Conservation (phyloP, 2,329 filamentous ascomycete genomes). For the Diaporthe australafricana region DNA sequence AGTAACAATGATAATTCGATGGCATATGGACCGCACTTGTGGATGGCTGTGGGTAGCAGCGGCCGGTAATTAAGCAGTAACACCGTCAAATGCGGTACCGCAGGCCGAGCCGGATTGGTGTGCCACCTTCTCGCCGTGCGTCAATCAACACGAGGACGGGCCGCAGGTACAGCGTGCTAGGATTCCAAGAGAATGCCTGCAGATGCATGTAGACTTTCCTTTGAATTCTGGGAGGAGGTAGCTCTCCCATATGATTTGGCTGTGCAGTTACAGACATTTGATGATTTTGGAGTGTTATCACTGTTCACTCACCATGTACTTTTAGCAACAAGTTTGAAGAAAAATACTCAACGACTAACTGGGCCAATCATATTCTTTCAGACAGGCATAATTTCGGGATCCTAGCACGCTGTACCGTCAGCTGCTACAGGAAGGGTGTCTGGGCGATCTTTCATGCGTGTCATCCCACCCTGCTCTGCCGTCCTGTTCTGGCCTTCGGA, state of each 20-base stretch:
- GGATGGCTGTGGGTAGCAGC: slow-evolving; percentile 1
- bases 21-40: slow-evolving; percentile 5
- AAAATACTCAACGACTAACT: background rate
- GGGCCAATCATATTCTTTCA: background rate
- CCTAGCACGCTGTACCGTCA: background rate
- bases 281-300: background rate
- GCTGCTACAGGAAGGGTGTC: background rate
- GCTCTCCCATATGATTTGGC: background rate
- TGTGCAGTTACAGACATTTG: background rate
- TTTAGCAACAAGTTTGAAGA: background rate
- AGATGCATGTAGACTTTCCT: background rate
- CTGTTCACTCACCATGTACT: background rate
- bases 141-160: slow-evolving; percentile 12
- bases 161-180: background rate
- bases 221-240: background rate
- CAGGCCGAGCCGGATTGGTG: background rate
- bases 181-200: slow-evolving; percentile 2
- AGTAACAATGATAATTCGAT: slow-evolving; percentile 7
- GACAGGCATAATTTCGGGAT: background rate
- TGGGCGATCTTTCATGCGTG: slow-evolving; percentile 12
- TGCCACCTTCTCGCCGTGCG: background rate
- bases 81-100: background rate
- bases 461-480: background rate
- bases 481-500: background rate
- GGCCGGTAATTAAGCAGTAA: background rate